Conservation (phyloP, 139 green algal genomes). For the Chlamydomonas incerta region DNA sequence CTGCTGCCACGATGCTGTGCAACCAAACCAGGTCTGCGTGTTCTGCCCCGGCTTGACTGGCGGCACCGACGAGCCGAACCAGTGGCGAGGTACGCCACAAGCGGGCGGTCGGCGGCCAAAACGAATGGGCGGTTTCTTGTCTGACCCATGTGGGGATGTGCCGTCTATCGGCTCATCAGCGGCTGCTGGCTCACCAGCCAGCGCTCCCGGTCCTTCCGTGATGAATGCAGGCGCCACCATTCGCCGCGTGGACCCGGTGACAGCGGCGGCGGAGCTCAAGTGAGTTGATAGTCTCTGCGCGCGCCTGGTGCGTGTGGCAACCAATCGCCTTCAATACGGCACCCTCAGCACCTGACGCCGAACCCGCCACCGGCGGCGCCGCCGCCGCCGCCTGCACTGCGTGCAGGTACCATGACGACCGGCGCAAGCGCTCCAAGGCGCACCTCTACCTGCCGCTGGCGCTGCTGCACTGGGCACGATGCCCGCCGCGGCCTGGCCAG, state of each 20-base stretch:
- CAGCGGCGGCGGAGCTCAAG: neutral
- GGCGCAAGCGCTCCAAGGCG: conserved; percentile 1
- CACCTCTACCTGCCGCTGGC: neutral
- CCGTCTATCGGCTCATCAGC: no score
- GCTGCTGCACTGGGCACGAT: neutral
- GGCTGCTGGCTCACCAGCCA: no score
- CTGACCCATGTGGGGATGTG: no score
- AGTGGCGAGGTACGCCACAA: neutral
- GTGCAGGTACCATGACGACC: conserved; percentile 21
- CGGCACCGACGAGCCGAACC: neutral
- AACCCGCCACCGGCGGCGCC: no score
- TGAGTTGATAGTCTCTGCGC: no score
- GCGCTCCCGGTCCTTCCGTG: no score
- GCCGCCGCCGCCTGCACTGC: neutral
- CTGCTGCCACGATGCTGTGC: no score
- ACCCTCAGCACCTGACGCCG: no score
- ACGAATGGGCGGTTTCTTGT: no score
- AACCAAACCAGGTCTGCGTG: neutral
- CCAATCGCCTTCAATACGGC: no score
- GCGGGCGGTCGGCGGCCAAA: no score
- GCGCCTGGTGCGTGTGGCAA: no score
- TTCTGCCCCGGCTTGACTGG: neutral
- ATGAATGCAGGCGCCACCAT: neutral
- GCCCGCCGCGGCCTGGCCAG: neutral
- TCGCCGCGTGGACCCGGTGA: neutral